Evolutionary conservation across 345 rosid genomes (phyloP).

Genomic region (Lumnitzera racemosa): DNA sequence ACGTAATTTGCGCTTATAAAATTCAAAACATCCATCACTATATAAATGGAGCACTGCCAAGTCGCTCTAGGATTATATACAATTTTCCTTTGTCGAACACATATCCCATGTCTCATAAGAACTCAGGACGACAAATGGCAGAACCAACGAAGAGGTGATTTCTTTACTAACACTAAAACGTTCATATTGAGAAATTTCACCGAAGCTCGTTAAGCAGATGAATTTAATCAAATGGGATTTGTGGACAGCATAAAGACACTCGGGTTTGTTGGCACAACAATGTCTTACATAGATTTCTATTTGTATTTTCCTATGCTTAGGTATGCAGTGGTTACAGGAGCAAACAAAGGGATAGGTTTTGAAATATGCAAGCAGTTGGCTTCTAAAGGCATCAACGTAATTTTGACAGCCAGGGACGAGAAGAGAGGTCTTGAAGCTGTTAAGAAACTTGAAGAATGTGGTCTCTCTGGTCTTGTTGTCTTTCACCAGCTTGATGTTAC

Average conservation of each 20-base stretch:
- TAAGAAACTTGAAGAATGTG: constrained; percentile 5
- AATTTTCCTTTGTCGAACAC: too few species aligned
- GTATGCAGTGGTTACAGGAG: constrained; percentile 13
- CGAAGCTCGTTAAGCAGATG: too few species aligned
- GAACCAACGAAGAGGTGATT: background rate
- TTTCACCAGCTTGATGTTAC: constrained; percentile 37
- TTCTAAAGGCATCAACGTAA: constrained; percentile 12
- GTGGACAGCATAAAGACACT: background rate
- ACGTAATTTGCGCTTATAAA: too few species aligned
- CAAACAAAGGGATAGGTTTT: constrained; percentile 18
- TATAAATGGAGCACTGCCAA: too few species aligned
- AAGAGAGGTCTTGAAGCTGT: constrained; percentile 31
- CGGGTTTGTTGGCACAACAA: too few species aligned
- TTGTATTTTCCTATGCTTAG: background rate
- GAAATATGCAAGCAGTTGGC: constrained; percentile 16
- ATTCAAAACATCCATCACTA: too few species aligned
- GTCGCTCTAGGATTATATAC: too few species aligned
- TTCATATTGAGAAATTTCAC: too few species aligned
- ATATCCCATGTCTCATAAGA: too few species aligned
- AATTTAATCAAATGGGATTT: too few species aligned
- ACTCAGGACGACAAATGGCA: background rate
- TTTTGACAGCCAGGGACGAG: constrained; percentile 20
- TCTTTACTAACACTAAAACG: too few species aligned
- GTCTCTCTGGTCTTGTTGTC: constrained; percentile 9
- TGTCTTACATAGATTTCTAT: background rate